Conservation (phyloP, 345 rosid genomes). For the Psidium friedrichsthalianum region DNA sequence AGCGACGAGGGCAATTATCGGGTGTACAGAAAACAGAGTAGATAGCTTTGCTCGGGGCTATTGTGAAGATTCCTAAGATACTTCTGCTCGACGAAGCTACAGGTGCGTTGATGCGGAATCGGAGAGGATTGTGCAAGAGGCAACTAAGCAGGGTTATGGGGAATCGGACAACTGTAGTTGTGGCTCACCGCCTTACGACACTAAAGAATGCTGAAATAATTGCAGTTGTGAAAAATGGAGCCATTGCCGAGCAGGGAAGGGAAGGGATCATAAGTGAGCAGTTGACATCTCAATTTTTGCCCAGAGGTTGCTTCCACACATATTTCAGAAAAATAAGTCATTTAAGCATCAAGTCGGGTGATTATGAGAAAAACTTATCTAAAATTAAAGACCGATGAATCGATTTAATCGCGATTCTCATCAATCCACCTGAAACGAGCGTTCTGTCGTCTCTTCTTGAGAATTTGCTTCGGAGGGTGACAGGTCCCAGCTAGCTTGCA, state of each 20-base stretch:
- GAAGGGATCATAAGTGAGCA: conserved; percentile 5
- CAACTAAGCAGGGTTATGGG: conserved; percentile 51
- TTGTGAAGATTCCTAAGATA: conserved; percentile 49
- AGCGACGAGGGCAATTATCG: conserved; percentile 58
- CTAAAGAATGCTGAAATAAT: conserved; percentile 51
- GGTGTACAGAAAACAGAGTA: conserved; percentile 64
- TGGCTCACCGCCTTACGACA: conserved; percentile 53
- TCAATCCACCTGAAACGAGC: not conserved
- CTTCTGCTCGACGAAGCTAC: conserved; percentile 63
- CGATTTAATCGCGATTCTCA: not conserved
- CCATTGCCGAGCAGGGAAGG: conserved; percentile 57
- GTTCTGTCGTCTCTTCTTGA: not conserved
- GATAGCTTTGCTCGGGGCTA: conserved; percentile 50
- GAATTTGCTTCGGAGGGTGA: not conserved
- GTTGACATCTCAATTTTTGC: not conserved
- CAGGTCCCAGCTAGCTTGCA: not conserved
- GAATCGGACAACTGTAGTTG: conserved; percentile 46
- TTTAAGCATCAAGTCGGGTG: not conserved
- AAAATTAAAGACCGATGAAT: not conserved
- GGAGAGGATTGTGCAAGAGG: conserved; percentile 52
- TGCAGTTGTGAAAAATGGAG: conserved; percentile 60
- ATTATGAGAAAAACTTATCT: not conserved
- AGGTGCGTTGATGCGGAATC: conserved; percentile 63
- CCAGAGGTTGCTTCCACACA: not conserved
- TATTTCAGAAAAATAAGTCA: not conserved